phyloP scores from a whole-genome alignment of 2,329 filamentous ascomycete species.

The Arthrobotrys iridis region DNA sequence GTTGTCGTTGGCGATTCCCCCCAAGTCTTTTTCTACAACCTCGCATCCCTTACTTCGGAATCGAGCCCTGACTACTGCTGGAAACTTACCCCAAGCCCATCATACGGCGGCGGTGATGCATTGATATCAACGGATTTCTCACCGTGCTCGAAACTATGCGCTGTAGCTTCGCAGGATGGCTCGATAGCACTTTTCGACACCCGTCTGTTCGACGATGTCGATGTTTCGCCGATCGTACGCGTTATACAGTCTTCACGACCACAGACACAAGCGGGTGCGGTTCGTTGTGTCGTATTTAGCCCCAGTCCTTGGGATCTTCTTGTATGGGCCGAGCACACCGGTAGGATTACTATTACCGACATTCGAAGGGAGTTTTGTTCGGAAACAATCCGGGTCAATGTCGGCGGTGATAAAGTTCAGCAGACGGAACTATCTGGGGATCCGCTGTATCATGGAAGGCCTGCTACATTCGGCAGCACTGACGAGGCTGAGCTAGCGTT shows the following conservation, averaged over 20 bases:
- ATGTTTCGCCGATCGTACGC: conserved; percentile 74
- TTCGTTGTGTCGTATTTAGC: conserved; percentile 91
- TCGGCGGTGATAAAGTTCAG: conserved; percentile 64
- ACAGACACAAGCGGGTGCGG: conserved; percentile 75
- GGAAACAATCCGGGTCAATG: conserved; percentile 74
- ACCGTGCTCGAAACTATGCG: conserved; percentile 74
- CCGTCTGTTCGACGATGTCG: conserved; percentile 55
- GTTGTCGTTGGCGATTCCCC: conserved; percentile 88
- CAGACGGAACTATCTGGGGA: conserved; percentile 56
- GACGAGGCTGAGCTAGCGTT: conserved; percentile 46
- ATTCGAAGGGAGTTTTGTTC: conserved; percentile 74
- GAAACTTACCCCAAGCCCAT: conserved; percentile 56
- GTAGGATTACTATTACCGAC: conserved; percentile 78
- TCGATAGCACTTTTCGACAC: conserved; percentile 79
- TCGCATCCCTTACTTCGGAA: conserved; percentile 56
- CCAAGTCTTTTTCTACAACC: conserved; percentile 82
- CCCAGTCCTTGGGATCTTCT: conserved; percentile 89
- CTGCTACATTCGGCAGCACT: conserved; percentile 49
- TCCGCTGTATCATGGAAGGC: conserved; percentile 41
- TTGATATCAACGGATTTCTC: conserved; percentile 77
- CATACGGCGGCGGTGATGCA: conserved; percentile 66
- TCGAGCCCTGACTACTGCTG: conserved; percentile 48
- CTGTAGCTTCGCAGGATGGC: conserved; percentile 82
- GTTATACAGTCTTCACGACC: conserved; percentile 81
- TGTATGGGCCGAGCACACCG: conserved; percentile 91